Percentiles rank a stretch among this genome's conserved stretches.
These are phyloP conservation scores for Lecanicillium sp. DNA, from an alignment of 2,329 filamentous ascomycete genomes.

Conservation along the genomic window DNA sequence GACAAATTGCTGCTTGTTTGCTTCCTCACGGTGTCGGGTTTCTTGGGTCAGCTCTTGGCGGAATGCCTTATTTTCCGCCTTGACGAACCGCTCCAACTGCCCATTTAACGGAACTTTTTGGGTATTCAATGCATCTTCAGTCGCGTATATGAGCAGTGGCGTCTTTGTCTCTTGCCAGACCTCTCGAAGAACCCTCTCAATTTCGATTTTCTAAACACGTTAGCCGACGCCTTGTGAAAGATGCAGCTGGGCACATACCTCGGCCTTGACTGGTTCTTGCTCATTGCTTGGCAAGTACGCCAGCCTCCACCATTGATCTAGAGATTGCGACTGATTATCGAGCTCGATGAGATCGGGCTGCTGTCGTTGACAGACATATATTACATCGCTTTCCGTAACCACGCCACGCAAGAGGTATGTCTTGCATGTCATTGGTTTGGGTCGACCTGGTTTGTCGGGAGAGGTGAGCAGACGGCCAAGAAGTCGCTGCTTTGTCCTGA, in stretches of 20 bases:
- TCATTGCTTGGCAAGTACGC: constrained; percentile 28
- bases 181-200: constrained; percentile 35
- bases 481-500: constrained; percentile 27
- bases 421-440: constrained; percentile 31
- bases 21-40: constrained; percentile 14
- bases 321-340: constrained; percentile 20
- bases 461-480: constrained; percentile 30
- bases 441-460: constrained; percentile 26
- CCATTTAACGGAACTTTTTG: constrained; percentile 28
- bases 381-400: constrained; percentile 34
- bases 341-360: constrained; percentile 34
- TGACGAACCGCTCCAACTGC: constrained; percentile 35
- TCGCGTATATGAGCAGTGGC: constrained; percentile 45
- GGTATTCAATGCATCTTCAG: constrained; percentile 35
- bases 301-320: constrained; percentile 50
- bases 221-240: constrained; percentile 15
- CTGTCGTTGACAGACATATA: constrained; percentile 40
- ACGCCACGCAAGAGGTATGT: constrained; percentile 45
- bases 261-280: constrained; percentile 34
- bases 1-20: constrained; percentile 16
- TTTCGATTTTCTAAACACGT: constrained; percentile 33
- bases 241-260: constrained; percentile 28
- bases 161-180: constrained; percentile 40
- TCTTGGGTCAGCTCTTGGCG: constrained; percentile 38
- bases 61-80: constrained; percentile 44